Conservation (phyloP, 1,284 basidiomycete species). For the Papiliotrema fonsecae region DNA sequence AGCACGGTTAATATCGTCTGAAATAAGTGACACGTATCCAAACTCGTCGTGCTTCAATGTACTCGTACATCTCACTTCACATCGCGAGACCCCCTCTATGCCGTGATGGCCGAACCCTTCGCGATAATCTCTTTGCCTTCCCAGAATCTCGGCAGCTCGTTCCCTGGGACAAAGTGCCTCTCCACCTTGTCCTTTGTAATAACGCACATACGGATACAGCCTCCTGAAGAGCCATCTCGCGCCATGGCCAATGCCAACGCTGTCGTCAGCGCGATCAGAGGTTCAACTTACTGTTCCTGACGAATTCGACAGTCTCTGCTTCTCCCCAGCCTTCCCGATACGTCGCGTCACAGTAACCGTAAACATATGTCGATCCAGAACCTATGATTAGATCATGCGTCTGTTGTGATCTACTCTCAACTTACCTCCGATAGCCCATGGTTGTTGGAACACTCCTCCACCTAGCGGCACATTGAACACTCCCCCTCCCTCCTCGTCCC, state of each 20-base stretch:
- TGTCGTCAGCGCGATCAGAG: slow-evolving; percentile 39
- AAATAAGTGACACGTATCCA: too few relatives aligned
- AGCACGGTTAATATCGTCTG: too few relatives aligned
- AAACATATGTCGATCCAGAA: slow-evolving; percentile 95
- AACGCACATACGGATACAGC: slow-evolving; percentile 94
- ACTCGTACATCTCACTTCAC: too few relatives aligned
- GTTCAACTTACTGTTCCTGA: slow-evolving; percentile 78
- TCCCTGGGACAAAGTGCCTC: slow-evolving; percentile 89
- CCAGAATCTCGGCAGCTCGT: slow-evolving; percentile 66
- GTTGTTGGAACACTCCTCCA: slow-evolving; percentile 87
- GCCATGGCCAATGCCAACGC: slow-evolving; percentile 95
- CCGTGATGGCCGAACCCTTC: slow-evolving; percentile 8
- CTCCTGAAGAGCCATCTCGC: slow-evolving; percentile 95
- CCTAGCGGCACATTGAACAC: slow-evolving; percentile 96
- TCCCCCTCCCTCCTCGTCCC: slow-evolving; percentile 91
- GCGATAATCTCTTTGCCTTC: slow-evolving; percentile 43
- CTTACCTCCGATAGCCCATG: slow-evolving; percentile 92
- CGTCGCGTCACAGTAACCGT: slow-evolving; percentile 99
- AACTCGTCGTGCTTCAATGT: too few relatives aligned
- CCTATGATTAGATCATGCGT: slow-evolving; percentile 52
- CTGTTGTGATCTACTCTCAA: slow-evolving; percentile 6
- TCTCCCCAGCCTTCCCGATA: slow-evolving; percentile 88
- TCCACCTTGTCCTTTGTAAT: slow-evolving; percentile 91
- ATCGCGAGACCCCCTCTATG: too few relatives aligned
- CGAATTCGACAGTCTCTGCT: slow-evolving; percentile 89